Evolutionary conservation across 768 basidiomycete species (phyloP).

Genomic region (Lepiota venenata): DNA sequence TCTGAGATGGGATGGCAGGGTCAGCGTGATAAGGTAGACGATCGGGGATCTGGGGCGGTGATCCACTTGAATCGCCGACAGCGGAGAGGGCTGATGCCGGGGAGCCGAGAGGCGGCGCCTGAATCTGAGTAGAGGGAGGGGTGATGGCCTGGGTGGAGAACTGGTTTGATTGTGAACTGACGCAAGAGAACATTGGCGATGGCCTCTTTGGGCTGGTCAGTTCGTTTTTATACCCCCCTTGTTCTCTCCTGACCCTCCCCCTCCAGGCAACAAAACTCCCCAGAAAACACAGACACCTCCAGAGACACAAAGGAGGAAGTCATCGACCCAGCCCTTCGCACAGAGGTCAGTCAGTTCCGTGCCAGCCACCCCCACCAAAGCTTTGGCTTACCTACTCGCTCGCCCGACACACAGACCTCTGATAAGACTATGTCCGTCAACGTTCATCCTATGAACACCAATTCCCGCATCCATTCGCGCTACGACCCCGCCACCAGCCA

Average conservation of each 20-base stretch:
- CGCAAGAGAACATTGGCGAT: slow-evolving; percentile 17
- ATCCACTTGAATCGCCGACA: slow-evolving; percentile 15
- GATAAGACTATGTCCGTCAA: slow-evolving; percentile 11
- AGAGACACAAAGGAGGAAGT: slow-evolving; percentile 16
- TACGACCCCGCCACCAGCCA: slow-evolving; percentile 16
- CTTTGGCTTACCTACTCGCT: not conserved
- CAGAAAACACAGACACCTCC: slow-evolving; percentile 14
- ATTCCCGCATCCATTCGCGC: slow-evolving; percentile 4
- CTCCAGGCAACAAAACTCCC: slow-evolving; percentile 18
- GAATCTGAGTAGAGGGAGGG: not conserved
- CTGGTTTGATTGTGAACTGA: slow-evolving; percentile 13
- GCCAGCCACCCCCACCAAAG: too few species aligned
- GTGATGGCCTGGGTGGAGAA: slow-evolving; percentile 12
- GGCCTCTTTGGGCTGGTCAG: slow-evolving; percentile 31
- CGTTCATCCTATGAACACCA: slow-evolving; percentile 6
- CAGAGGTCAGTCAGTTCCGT: slow-evolving; percentile 28
- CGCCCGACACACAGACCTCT: slow-evolving; percentile 3
- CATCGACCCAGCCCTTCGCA: slow-evolving; percentile 26
- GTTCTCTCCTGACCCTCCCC: slow-evolving; percentile 20
- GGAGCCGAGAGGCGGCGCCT: not conserved
- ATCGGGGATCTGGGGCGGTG: slow-evolving; percentile 17
- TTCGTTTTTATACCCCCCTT: slow-evolving; percentile 25
- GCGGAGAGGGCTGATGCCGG: not conserved
- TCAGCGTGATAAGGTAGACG: slow-evolving; percentile 31
- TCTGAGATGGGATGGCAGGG: slow-evolving; percentile 24